Evolutionary conservation across 345 rosid species (phyloP).

Genomic region (Eucalyptus urophylla): DNA sequence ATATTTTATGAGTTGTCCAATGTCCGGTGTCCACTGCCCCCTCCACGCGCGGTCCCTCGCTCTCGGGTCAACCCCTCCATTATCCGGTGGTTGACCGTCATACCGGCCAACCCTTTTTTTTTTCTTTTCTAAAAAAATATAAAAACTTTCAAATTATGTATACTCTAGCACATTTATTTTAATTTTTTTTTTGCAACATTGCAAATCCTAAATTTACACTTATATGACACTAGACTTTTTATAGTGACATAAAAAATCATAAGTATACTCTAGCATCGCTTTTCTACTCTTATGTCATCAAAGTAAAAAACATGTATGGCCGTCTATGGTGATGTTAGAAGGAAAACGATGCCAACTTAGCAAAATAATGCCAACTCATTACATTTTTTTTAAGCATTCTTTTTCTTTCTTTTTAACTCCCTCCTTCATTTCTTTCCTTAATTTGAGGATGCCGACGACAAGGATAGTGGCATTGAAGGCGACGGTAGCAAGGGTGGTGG

Average conservation of each 20-base stretch:
- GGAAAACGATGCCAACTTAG: no score
- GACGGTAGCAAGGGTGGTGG: background rate
- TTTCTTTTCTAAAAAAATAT: no score
- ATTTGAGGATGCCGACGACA: background rate
- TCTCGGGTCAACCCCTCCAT: background rate
- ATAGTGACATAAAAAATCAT: no score
- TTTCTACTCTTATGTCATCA: no score
- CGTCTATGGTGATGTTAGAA: no score
- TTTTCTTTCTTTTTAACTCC: background rate
- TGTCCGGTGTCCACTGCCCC: background rate
- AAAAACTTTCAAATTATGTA: no score
- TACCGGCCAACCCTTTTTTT: background rate
- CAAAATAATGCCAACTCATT: background rate
- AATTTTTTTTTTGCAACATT: no score
- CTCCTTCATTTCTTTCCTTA: background rate
- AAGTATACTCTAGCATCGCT: no score
- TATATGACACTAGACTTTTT: no score
- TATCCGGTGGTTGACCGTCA: background rate
- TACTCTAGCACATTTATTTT: background rate
- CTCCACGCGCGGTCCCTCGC: background rate
- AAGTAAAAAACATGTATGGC: no score
- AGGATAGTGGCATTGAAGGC: fast-evolving
- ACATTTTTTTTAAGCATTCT: no score
- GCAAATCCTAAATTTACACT: no score
- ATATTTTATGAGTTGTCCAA: background rate